These are phyloP conservation scores for Hygrocybe coccinea DNA, from an alignment of 768 basidiomycete genomes.

Conservation along the genomic window DNA sequence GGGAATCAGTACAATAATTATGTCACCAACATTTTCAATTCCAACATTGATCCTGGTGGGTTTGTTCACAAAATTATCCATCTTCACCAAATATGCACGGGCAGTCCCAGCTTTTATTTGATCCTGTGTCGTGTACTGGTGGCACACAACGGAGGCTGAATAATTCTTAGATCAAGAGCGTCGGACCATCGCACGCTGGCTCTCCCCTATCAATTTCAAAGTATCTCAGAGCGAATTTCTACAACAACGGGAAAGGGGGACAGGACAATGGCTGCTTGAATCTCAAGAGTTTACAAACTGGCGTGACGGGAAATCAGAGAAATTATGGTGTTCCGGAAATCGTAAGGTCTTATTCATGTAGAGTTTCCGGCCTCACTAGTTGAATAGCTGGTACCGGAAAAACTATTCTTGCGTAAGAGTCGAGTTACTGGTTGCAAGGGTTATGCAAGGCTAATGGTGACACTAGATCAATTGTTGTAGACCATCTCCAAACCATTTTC, in stretches of 20 bases:
- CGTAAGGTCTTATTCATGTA: conserved; percentile 3
- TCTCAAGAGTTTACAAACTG: neutral
- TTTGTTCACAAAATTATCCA: no score
- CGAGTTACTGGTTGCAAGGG: neutral
- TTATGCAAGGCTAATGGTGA: neutral
- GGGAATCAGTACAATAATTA: no score
- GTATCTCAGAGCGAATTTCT: neutral
- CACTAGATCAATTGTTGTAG: neutral
- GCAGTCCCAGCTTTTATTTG: no score
- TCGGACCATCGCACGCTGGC: conserved; percentile 4
- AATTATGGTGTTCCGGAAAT: conserved; percentile 12
- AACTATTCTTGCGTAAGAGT: conserved; percentile 6
- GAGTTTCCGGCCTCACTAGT: neutral
- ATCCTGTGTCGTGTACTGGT: no score
- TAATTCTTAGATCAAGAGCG: neutral
- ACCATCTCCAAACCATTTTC: neutral
- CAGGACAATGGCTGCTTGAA: conserved; percentile 7
- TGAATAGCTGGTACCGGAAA: conserved; percentile 12
- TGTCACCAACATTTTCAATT: no score
- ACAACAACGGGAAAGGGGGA: neutral
- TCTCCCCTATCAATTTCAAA: conserved; percentile 11
- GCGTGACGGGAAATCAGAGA: neutral
- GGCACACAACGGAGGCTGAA: no score
- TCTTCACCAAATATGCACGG: no score
- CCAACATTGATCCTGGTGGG: no score